Percentiles rank a stretch among this genome's conserved stretches.
Conservation (phyloP, 805 yeast genomes). For the Cephaloascus fragrans region DNA sequence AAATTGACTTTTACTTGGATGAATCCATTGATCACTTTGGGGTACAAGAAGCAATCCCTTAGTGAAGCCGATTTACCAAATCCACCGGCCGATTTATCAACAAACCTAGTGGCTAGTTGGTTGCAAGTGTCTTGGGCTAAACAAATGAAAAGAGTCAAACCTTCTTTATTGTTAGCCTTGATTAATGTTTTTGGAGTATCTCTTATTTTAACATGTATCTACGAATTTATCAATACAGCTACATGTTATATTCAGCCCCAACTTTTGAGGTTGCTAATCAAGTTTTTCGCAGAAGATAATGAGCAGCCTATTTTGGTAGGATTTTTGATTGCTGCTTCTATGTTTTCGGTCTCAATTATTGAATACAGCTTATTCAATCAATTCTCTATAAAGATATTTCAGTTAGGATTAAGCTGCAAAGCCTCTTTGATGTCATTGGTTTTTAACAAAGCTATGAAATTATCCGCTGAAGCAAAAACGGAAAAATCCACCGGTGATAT, state of each 20-base stretch:
- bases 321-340: slow-evolving; percentile 45
- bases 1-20: slow-evolving; percentile 36
- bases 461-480: slow-evolving; percentile 59
- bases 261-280: slow-evolving; percentile 55
- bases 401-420: slow-evolving; percentile 56
- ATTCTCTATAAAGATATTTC: slow-evolving; percentile 47
- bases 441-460: slow-evolving; percentile 56
- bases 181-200: background rate
- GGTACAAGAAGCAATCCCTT: slow-evolving; percentile 26
- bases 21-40: slow-evolving; percentile 30
- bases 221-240: slow-evolving; percentile 13
- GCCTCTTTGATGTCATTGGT: slow-evolving; percentile 59
- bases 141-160: slow-evolving; percentile 12
- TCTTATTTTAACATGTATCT: background rate
- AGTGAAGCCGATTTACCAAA: slow-evolving; percentile 12
- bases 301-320: slow-evolving; percentile 45
- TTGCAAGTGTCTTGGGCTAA: slow-evolving; percentile 23
- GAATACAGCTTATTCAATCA: slow-evolving; percentile 62
- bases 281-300: slow-evolving; percentile 41
- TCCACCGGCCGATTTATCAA: slow-evolving; percentile 26
- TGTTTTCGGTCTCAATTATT: slow-evolving; percentile 52
- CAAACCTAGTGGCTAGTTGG: slow-evolving; percentile 17
- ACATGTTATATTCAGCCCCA: slow-evolving; percentile 76
- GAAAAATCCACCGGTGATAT: slow-evolving; percentile 68
- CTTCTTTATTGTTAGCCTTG: background rate